Percentiles rank a stretch among this genome's conserved stretches.
phyloP scores from a whole-genome alignment of 768 basidiomycete genomes.

The Cubamyces lactineus region DNA sequence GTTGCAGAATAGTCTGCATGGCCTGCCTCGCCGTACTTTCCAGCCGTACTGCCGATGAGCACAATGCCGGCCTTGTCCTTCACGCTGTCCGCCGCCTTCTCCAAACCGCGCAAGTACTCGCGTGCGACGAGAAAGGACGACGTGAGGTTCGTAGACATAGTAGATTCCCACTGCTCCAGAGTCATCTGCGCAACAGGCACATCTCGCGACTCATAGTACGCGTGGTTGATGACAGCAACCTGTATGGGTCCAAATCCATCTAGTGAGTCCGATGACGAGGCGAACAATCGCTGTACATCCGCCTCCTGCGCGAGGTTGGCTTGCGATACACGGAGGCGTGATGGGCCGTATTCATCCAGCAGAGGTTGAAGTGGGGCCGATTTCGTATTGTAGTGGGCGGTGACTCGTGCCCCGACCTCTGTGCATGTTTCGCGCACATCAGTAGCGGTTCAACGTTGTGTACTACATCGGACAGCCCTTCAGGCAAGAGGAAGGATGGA shows the following conservation, averaged over 20 bases:
- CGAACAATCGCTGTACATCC: slow-evolving; percentile 56
- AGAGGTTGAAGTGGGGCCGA: slow-evolving; percentile 46
- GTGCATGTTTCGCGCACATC: slow-evolving; percentile 12
- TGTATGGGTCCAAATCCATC: slow-evolving; percentile 54
- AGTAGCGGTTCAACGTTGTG: too few relatives aligned
- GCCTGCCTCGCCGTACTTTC: slow-evolving; percentile 71
- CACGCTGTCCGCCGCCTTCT: slow-evolving; percentile 35
- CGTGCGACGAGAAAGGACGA: slow-evolving; percentile 68
- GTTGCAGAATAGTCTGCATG: slow-evolving; percentile 69
- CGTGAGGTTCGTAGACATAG: slow-evolving; percentile 65
- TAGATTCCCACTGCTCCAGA: slow-evolving; percentile 64
- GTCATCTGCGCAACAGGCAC: slow-evolving; percentile 59
- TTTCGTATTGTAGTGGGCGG: slow-evolving; percentile 71
- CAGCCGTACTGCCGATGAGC: slow-evolving; percentile 71
- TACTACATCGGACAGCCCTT: too few relatives aligned
- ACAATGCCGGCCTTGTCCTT: slow-evolving; percentile 64
- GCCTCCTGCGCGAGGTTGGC: slow-evolving; percentile 63
- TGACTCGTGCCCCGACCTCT: slow-evolving; percentile 75
- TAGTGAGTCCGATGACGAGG: slow-evolving; percentile 31
- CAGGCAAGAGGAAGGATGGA: background rate
- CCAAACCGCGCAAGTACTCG: slow-evolving; percentile 57
- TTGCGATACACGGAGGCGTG: slow-evolving; percentile 41
- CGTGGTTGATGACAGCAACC: slow-evolving; percentile 66
- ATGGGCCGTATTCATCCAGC: slow-evolving; percentile 39
- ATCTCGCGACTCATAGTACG: slow-evolving; percentile 48